phyloP scores from a whole-genome alignment of 331 rosid species.

The Dryas integrifolia region DNA sequence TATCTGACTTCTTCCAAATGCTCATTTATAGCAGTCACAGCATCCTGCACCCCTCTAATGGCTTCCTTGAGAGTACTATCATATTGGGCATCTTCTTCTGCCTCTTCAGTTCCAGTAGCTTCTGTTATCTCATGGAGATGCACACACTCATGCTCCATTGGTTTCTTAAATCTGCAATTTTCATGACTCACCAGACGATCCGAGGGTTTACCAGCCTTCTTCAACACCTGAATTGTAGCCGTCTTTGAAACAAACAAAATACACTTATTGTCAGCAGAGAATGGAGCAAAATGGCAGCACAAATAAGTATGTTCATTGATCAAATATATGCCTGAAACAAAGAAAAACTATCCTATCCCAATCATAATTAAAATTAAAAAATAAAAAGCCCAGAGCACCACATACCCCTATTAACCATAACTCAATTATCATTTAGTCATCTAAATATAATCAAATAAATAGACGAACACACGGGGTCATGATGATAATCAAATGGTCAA shows the following conservation, averaged over 20 bases:
- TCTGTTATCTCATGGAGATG: slow-evolving; percentile 79
- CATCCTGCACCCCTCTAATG: slow-evolving; percentile 81
- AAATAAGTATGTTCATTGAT: neutral
- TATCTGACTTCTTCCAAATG: slow-evolving; percentile 91
- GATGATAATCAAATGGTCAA: no score
- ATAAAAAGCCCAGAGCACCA: neutral
- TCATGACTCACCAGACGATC: slow-evolving; percentile 80
- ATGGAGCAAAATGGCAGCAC: neutral
- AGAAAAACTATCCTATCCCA: neutral
- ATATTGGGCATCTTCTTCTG: slow-evolving; percentile 80
- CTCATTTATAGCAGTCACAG: slow-evolving; percentile 74
- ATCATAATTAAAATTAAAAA: neutral
- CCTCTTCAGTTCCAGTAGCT: slow-evolving; percentile 84
- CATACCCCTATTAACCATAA: neutral
- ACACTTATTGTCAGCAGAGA: slow-evolving; percentile 35
- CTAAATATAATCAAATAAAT: no score
- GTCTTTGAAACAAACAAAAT: slow-evolving; percentile 46
- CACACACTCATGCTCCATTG: slow-evolving; percentile 67
- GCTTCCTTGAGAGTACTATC: slow-evolving; percentile 90
- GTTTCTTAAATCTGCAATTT: slow-evolving; percentile 63
- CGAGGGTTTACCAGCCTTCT: slow-evolving; percentile 81
- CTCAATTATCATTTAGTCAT: neutral
- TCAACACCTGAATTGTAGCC: slow-evolving; percentile 71
- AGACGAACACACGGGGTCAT: no score
- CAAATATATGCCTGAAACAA: neutral